These are phyloP conservation scores for Rutstroemia sp. DNA, from an alignment of 2,329 filamentous ascomycete species.

Conservation along the genomic window DNA sequence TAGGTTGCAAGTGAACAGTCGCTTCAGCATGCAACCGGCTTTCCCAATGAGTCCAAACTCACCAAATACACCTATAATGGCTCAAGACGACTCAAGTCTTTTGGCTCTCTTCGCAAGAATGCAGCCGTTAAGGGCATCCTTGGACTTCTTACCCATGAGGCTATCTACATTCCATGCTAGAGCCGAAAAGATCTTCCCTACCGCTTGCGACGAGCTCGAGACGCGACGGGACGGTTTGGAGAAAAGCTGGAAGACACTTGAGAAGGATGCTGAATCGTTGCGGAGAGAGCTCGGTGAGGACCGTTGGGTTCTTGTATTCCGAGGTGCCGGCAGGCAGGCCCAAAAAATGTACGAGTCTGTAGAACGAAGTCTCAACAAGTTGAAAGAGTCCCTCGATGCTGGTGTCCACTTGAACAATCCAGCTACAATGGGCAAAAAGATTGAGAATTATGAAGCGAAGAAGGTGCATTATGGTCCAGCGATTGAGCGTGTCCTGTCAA, in stretches of 20 bases:
- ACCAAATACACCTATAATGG: slow-evolving; percentile 48
- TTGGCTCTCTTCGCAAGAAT: slow-evolving; percentile 89
- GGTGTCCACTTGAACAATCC: slow-evolving; percentile 68
- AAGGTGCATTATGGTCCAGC: slow-evolving; percentile 90
- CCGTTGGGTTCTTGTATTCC: slow-evolving; percentile 91
- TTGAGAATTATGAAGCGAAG: slow-evolving; percentile 92
- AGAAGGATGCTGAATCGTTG: slow-evolving; percentile 82
- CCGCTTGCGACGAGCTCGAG: slow-evolving; percentile 82
- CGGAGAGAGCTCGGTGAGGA: slow-evolving; percentile 90
- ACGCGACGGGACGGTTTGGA: slow-evolving; percentile 69
- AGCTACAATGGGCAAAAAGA: slow-evolving; percentile 66
- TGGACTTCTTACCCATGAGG: slow-evolving; percentile 95
- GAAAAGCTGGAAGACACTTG: slow-evolving; percentile 78
- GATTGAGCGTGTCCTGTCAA: slow-evolving; percentile 81
- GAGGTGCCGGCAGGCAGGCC: slow-evolving; percentile 83
- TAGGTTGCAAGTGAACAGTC: slow-evolving; percentile 49
- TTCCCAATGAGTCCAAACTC: slow-evolving; percentile 57
- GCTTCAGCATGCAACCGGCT: slow-evolving; percentile 59
- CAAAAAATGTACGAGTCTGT: slow-evolving; percentile 97
- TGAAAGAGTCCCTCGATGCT: slow-evolving; percentile 71
- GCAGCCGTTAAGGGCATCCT: slow-evolving; percentile 84
- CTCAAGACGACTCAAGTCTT: slow-evolving; percentile 79
- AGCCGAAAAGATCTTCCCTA: slow-evolving; percentile 74
- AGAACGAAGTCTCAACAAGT: slow-evolving; percentile 74
- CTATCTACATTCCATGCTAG: slow-evolving; percentile 77